Percentiles rank a stretch among this genome's conserved stretches.
Conservation (phyloP, 2,329 filamentous ascomycete genomes). For the Epichloe uncinata region DNA sequence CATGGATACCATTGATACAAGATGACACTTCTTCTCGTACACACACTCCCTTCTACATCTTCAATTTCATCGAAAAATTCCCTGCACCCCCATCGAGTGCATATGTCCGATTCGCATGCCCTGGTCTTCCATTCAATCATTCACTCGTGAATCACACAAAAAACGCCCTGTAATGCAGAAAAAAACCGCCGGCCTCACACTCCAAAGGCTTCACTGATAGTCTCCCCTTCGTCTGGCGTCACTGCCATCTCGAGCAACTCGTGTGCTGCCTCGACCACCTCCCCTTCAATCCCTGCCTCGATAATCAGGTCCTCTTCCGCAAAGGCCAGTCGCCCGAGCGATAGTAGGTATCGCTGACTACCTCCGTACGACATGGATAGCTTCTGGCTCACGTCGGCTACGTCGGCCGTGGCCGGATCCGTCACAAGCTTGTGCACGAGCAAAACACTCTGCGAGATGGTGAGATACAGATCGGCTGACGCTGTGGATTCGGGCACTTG, state of each 20-base stretch:
- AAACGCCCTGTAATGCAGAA: neutral
- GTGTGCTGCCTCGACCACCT: conserved; percentile 69
- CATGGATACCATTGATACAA: no score
- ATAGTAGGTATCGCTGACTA: conserved; percentile 69
- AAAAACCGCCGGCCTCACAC: conserved; percentile 10
- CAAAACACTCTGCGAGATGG: conserved; percentile 34
- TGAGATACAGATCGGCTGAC: conserved; percentile 23
- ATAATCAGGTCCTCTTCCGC: conserved; percentile 64
- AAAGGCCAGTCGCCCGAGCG: conserved; percentile 74
- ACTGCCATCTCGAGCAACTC: conserved; percentile 68
- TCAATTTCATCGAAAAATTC: no score
- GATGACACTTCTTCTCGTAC: no score
- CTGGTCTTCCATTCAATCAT: no score
- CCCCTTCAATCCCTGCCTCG: conserved; percentile 62
- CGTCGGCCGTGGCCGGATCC: conserved; percentile 28
- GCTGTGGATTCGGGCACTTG: conserved; percentile 9
- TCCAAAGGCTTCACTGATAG: conserved; percentile 28
- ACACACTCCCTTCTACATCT: no score
- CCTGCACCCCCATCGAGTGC: no score
- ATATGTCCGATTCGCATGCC: no score
- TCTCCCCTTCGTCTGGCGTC: conserved; percentile 55
- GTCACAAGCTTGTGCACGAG: conserved; percentile 41
- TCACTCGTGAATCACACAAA: neutral
- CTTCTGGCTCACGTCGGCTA: conserved; percentile 55
- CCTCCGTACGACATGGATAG: conserved; percentile 56